A percentile compares a stretch with the other conserved stretches of the same genome.
phyloP scores from a whole-genome alignment of 2,329 filamentous ascomycete genomes.

The Monosporascus sp. region DNA sequence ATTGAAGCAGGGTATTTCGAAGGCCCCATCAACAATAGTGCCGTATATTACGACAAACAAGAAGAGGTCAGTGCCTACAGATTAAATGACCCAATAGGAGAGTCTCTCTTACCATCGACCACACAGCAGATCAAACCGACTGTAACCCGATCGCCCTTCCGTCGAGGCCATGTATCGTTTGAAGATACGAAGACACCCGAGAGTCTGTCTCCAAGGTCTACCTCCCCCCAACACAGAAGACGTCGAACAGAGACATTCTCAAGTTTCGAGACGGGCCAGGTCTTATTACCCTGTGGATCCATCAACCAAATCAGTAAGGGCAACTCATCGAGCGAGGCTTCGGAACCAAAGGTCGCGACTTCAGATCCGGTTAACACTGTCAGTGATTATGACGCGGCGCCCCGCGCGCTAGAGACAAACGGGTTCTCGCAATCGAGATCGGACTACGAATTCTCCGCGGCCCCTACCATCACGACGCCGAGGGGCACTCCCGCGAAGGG shows the following conservation, averaged over 20 bases:
- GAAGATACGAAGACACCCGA: background rate
- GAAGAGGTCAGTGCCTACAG: background rate
- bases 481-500: background rate
- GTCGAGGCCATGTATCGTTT: slow-evolving; percentile 4
- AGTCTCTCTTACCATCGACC: slow-evolving; percentile 6
- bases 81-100: background rate
- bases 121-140: slow-evolving; percentile 5
- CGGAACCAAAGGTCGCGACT: background rate
- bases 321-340: background rate
- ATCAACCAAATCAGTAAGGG: background rate
- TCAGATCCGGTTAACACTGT: background rate
- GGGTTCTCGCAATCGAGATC: slow-evolving; percentile 20
- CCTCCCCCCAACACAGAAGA: background rate
- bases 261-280: background rate
- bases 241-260: background rate
- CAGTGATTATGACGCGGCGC: background rate
- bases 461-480: slow-evolving; percentile 10
- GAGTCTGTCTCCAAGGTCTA: background rate
- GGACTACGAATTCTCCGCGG: slow-evolving; percentile 21
- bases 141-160: slow-evolving; percentile 8
- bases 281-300: background rate
- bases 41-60: background rate
- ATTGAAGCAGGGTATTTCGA: background rate
- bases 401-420: background rate
- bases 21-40: background rate